Base-by-base conservation (phyloP, 345 rosid species). In the Citrus cavaleriei region DNA sequence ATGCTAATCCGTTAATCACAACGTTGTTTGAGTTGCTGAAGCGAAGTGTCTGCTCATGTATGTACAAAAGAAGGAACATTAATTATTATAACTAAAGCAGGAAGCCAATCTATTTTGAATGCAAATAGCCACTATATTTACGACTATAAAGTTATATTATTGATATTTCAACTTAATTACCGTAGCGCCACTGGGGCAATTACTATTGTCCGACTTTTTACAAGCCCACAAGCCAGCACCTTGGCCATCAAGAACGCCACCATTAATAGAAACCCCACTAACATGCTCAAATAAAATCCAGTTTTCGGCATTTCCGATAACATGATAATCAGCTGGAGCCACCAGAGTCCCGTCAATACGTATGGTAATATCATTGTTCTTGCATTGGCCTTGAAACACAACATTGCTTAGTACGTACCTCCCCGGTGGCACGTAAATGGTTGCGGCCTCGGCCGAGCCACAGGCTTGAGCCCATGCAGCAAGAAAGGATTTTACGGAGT, bases 141-240 rank as follows among this genome's bases (percentile, higher is more conserved):
- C 1, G 40, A 38, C 10, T 38, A 7, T 2, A 28, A 0, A 21
- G 3, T 9, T 9, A 24, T 1, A 27, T 8, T 8, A 2, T 25
- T 0, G 10, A 16, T 27, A 30, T 28, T 61, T 67, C 10, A 42
- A 74, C 78, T 21, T 40, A 40, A 40, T 40, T 51, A 51, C 98
- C 82, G 91, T 86, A 5, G 96, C 91, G 2, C 98, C 98, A 7
- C 10, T 64, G 27, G 98, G 98, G 79, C 97, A 92, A 7, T 67
- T 81, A 64, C 79, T 79, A 84, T 86, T 75, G 85, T 87, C 86
- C 34, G 93, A 84, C 1, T 16, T 79, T 76, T 89, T 94, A 78
- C 94, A 94, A 64, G 78, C 84, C 98, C 98, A 94, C 27, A 94
- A 78, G 54, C 79, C 82, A 68, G 81, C 35, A 28, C 98, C 98